phyloP scores from a whole-genome alignment of 2,329 filamentous ascomycete genomes.

The Lachnellula suecica region DNA sequence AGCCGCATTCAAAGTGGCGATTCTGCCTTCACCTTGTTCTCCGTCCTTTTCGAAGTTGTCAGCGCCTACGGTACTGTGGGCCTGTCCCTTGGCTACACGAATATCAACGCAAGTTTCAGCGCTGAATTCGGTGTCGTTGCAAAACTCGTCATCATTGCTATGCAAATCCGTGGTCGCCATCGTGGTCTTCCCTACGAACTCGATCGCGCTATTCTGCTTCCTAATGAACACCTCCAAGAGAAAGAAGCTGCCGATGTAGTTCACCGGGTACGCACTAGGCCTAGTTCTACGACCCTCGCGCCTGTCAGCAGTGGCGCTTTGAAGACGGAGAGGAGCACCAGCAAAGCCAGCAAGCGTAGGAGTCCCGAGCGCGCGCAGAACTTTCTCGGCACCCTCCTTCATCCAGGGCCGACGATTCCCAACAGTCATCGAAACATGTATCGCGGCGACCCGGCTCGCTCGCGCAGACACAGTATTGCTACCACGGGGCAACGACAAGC shows the following conservation, averaged over 20 bases:
- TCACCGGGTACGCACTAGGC: conserved; percentile 9
- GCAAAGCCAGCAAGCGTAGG: conserved; percentile 10
- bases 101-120: conserved; percentile 76
- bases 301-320: conserved; percentile 12
- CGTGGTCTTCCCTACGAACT: conserved; percentile 67
- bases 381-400: conserved; percentile 28
- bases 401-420: conserved; percentile 33
- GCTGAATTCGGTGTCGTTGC: conserved; percentile 69
- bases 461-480: conserved; percentile 12
- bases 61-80: conserved; percentile 95
- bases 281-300: conserved; percentile 13
- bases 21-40: conserved; percentile 65
- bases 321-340: conserved; percentile 13
- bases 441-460: neutral
- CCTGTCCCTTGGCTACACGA: conserved; percentile 78
- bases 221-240: conserved; percentile 61
- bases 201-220: conserved; percentile 68
- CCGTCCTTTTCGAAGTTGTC: conserved; percentile 79
- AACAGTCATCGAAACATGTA: conserved; percentile 22
- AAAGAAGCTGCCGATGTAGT: conserved; percentile 51
- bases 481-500: neutral
- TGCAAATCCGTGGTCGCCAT: conserved; percentile 69
- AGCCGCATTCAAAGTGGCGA: conserved; percentile 58
- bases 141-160: conserved; percentile 67
- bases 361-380: conserved; percentile 17